Base-by-base conservation (phyloP, 1,139 yeast species). In the Saccharomyces pastorianus region DNA sequence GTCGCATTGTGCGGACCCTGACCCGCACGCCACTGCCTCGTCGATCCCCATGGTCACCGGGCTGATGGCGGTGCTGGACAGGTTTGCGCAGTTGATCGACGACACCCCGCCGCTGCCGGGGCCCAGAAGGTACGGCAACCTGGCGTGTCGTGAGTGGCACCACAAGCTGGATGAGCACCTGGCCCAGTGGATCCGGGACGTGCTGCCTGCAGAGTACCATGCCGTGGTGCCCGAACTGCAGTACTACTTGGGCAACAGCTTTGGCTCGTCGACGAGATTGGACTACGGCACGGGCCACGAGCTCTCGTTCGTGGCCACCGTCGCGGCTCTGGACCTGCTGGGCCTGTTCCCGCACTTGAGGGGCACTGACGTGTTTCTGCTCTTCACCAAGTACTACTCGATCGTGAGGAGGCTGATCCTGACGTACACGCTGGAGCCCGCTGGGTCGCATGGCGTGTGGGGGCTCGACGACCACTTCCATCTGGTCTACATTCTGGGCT, bases 361-460 rank as follows among this genome's bases (percentile, higher is more conserved):
- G 46, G 25, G 25, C 0, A 64, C 63, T 5, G 85, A 85, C 50
- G 60, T 78, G 27, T 71, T 88, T 17, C 70, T 74, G 4, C 64
- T 88, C 1, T 87, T 88, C 68, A 73, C 81, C 14, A 72, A 71
- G 29, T 90, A 90, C 65, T 88, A 86, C 67, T 81, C 80, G 52
- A 64, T 88, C 26, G 79, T 82, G 1, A 77, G 90, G 41, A 75
- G 76, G 46, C 71, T 91, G 29, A 88, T 90, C 27, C 61, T 78
- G 20, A 78, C 77, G 0, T 91, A 90, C 63, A 85, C 84, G 28
- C 72, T 75, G 47, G 78, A 75, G 54, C 86, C 87, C 1, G 96
- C 96, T 0, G 99, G 99, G 0, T 86, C 96, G 3, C 99, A 93
- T 70, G 99, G 99, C 1, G 99, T 93, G 3, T 93, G 99, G 96